Evolutionary conservation across 768 basidiomycete genomes (phyloP).

Genomic region (Cyclocybe aegerita): DNA sequence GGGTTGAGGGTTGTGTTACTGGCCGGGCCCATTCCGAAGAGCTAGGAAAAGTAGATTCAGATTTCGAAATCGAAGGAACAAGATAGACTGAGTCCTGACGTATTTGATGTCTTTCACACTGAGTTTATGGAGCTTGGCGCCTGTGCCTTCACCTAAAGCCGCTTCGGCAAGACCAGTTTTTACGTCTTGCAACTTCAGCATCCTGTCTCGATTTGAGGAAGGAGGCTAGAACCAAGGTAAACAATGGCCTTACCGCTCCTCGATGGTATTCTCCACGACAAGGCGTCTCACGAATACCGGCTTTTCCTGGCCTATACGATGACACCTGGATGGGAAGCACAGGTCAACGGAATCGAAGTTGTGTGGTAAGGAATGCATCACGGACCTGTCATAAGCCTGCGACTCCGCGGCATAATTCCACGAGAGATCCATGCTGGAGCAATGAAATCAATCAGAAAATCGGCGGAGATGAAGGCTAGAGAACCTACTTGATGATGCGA

Average conservation of each 20-base stretch:
- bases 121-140: conserved; percentile 59
- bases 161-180: conserved; percentile 68
- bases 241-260: conserved; percentile 61
- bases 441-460: neutral
- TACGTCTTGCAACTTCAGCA: conserved; percentile 68
- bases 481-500: conserved; percentile 62
- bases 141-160: conserved; percentile 67
- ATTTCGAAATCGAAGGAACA: neutral
- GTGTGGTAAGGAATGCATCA: neutral
- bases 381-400: conserved; percentile 54
- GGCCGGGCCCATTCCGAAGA: conserved; percentile 13
- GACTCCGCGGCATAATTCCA: conserved; percentile 76
- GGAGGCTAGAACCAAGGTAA: neutral
- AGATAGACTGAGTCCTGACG: conserved; percentile 38
- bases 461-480: neutral
- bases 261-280: conserved; percentile 67
- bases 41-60: conserved; percentile 1
- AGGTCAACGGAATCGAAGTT: neutral
- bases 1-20: neutral
- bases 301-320: conserved; percentile 72
- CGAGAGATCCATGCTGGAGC: conserved; percentile 61
- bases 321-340: conserved; percentile 39
- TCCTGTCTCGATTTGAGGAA: conserved; percentile 32
- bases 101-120: conserved; percentile 70
- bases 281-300: conserved; percentile 66